phyloP scores from a whole-genome alignment of 148 eudicot species.

The Arbutus unedo region DNA sequence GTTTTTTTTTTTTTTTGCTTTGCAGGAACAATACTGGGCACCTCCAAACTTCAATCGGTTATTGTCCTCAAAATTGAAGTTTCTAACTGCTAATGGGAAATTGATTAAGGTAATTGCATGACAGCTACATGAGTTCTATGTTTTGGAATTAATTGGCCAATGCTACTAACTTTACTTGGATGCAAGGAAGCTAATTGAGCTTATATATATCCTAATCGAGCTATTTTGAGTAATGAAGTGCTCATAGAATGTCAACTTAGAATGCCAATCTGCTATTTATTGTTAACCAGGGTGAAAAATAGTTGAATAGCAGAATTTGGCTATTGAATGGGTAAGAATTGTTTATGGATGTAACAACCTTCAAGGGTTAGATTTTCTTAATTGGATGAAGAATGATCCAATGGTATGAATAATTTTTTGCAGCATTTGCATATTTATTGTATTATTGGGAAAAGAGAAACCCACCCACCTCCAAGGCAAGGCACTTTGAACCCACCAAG shows the following conservation, averaged over 20 bases:
- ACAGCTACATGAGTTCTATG: neutral
- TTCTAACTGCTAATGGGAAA: conserved; percentile 75
- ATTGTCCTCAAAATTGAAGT: conserved; percentile 78
- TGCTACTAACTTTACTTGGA: neutral
- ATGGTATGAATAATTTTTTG: neutral
- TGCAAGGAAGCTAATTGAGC: conserved; percentile 14
- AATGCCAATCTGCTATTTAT: conserved; percentile 5
- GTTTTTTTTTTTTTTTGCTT: conserved; percentile 11
- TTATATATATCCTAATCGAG: neutral
- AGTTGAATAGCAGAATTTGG: neutral
- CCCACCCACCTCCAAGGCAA: too few species aligned
- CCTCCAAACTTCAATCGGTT: conserved; percentile 90
- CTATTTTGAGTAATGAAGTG: neutral
- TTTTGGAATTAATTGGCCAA: neutral
- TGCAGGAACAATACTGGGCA: conserved; percentile 97
- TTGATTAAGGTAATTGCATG: conserved; percentile 61
- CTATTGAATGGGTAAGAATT: neutral
- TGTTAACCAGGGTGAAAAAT: neutral
- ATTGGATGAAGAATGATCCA: neutral
- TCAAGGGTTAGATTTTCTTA: neutral
- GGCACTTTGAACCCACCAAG: neutral
- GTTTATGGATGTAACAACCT: neutral
- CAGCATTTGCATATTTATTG: neutral
- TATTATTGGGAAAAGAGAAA: too few species aligned
- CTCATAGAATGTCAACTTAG: neutral